A percentile compares a stretch with the other conserved stretches of the same genome.
Evolutionary conservation across 2,329 filamentous ascomycete species (phyloP).

Genomic region (Paramyrothecium sp.): DNA sequence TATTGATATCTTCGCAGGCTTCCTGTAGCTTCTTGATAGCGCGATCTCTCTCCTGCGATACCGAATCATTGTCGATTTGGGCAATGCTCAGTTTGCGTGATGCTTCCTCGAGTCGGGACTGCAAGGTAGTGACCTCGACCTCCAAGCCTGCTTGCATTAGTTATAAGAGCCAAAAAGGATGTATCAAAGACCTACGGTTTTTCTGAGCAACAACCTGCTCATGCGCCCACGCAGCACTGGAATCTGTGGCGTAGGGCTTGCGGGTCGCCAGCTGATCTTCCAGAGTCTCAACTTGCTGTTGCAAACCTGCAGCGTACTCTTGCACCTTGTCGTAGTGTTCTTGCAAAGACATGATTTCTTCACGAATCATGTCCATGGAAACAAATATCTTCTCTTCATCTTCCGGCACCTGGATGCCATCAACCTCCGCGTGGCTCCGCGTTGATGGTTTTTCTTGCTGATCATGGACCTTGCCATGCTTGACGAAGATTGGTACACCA

Average conservation of each 20-base stretch:
- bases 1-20: slow-evolving; percentile 57
- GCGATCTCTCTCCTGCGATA: slow-evolving; percentile 64
- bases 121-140: slow-evolving; percentile 57
- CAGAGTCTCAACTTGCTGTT: slow-evolving; percentile 49
- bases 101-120: slow-evolving; percentile 60
- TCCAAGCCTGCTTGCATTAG: slow-evolving; percentile 47
- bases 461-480: slow-evolving; percentile 50
- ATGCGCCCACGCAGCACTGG: slow-evolving; percentile 23
- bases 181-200: slow-evolving; percentile 46
- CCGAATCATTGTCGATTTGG: slow-evolving; percentile 61
- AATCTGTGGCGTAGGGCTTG: neutral
- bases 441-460: slow-evolving; percentile 29
- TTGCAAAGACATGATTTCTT: slow-evolving; percentile 54
- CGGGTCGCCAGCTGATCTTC: slow-evolving; percentile 47
- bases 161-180: neutral
- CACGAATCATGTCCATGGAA: slow-evolving; percentile 60
- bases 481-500: slow-evolving; percentile 55
- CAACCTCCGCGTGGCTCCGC: slow-evolving; percentile 45
- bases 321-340: slow-evolving; percentile 56
- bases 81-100: slow-evolving; percentile 61
- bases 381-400: slow-evolving; percentile 59
- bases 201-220: slow-evolving; percentile 51
- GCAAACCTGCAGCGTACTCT: slow-evolving; percentile 51
- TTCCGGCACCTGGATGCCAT: slow-evolving; percentile 47
- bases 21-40: slow-evolving; percentile 61